Base-by-base conservation (phyloP, 805 yeast species). In the Blastobotrys robertii region DNA sequence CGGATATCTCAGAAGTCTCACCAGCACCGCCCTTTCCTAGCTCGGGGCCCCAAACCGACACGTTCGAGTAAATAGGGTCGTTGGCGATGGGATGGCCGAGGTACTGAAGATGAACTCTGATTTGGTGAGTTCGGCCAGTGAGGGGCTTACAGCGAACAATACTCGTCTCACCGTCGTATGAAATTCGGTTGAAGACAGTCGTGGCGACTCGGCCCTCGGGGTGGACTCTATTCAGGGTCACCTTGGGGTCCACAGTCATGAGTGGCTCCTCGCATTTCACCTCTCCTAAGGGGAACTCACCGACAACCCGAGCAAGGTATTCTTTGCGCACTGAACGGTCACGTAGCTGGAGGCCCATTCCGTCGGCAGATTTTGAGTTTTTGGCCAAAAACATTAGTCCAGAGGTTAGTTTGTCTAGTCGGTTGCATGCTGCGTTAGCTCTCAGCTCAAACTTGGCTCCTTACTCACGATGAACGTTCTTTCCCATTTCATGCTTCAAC, bases 81-180 rank as follows among this genome's bases (percentile, higher is more conserved):
- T 90, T 88, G 2, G 84, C 86, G 37, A 90, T 90, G 0, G 97
- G 96, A 56, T 68, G 73, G 0, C 97, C 97, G n/a, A 92, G 53
- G 50, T 70, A 81, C 62, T 88, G 96, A 44, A 92, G 64, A 65
- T 92, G 98, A 1, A 92, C 95, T 47, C 98, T 68, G 40, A 92
- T 87, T 59, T 90, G 98, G 60, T 90, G 98, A 0, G 97, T 86
- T 56, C 98, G 70, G 0, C 98, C 98, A 0, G 98, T 90, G 12
- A 73, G 64, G 1, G 98, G 98, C 50, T 68, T 73, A 62, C 97
- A 90, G 47, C 77, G 69, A 2, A 92, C 95, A 22, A 92, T 70
- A 43, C 85, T 76, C 6, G 78, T 70, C 34, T 70, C 56, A 1
- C 82, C 74, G 62, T 88, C 85, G 55, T 72, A 84, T n/a, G 83